These are phyloP conservation scores for Microdochium nivale DNA, from an alignment of 2,329 filamentous ascomycete genomes.

Conservation along the genomic window DNA sequence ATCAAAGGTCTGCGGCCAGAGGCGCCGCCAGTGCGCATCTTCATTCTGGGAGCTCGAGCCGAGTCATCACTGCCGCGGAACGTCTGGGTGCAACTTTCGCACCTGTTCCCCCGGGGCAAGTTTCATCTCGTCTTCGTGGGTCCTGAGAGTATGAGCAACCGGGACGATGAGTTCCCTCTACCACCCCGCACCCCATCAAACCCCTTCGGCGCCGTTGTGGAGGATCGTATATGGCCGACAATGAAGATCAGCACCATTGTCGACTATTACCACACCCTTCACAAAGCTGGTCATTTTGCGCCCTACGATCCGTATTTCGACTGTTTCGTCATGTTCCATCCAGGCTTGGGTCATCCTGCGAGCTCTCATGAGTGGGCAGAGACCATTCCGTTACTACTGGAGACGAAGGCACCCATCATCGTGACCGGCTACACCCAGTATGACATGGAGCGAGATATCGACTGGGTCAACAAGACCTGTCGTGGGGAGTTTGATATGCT, in stretches of 20 bases:
- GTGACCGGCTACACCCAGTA: slow-evolving; percentile 93
- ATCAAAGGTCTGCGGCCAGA: slow-evolving; percentile 76
- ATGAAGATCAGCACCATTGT: slow-evolving; percentile 98
- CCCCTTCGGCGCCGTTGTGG: slow-evolving; percentile 88
- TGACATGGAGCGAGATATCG: slow-evolving; percentile 88
- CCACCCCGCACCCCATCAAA: slow-evolving; percentile 78
- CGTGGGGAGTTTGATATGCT: slow-evolving; percentile 87
- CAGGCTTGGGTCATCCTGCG: slow-evolving; percentile 88
- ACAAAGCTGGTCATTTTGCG: slow-evolving; percentile 81
- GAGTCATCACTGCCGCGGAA: slow-evolving; percentile 92
- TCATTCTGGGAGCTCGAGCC: slow-evolving; percentile 90
- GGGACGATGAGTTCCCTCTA: slow-evolving; percentile 85
- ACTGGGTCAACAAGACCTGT: slow-evolving; percentile 80
- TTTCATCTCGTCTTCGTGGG: slow-evolving; percentile 93
- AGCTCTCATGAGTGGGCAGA: slow-evolving; percentile 91
- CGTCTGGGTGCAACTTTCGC: slow-evolving; percentile 88
- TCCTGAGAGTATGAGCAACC: slow-evolving; percentile 90
- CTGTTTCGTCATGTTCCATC: slow-evolving; percentile 94
- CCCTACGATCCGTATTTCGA: slow-evolving; percentile 98
- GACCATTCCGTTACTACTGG: slow-evolving; percentile 79
- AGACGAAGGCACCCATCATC: slow-evolving; percentile 92
- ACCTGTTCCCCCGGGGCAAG: slow-evolving; percentile 86
- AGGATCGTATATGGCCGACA: slow-evolving; percentile 78
- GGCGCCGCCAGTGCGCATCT: slow-evolving; percentile 82
- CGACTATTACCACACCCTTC: slow-evolving; percentile 95